These are phyloP conservation scores for Cyberlindnera xylosilytica DNA, from an alignment of 805 yeast genomes.

Conservation along the genomic window DNA sequence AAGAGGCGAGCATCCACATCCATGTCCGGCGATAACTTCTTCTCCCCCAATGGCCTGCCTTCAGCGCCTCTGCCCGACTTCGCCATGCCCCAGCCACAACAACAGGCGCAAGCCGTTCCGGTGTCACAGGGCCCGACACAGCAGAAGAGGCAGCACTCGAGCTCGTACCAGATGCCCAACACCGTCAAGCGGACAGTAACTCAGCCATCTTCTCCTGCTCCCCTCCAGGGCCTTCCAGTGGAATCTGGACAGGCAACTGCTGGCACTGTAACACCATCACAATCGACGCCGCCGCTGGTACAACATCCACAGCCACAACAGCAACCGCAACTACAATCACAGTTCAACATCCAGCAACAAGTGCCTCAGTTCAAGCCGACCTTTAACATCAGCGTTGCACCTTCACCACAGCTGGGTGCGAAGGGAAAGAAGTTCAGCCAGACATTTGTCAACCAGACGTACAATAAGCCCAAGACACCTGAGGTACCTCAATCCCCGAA, in stretches of 20 bases:
- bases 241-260: slow-evolving; percentile 13
- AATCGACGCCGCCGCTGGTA: neutral
- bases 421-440: slow-evolving; percentile 17
- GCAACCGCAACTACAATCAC: slow-evolving; percentile 6
- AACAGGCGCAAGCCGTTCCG: slow-evolving; percentile 3
- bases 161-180: slow-evolving; percentile 18
- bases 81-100: slow-evolving; percentile 4
- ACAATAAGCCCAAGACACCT: slow-evolving; percentile 14
- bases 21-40: neutral
- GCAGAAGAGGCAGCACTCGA: slow-evolving; percentile 25
- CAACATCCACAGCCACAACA: slow-evolving; percentile 3
- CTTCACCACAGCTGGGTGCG: slow-evolving; percentile 5
- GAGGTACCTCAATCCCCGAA: slow-evolving; percentile 18
- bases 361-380: slow-evolving; percentile 15
- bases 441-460: slow-evolving; percentile 17
- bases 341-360: slow-evolving; percentile 10
- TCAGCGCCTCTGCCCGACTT: neutral
- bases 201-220: slow-evolving; percentile 10
- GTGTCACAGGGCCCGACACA: slow-evolving; percentile 5
- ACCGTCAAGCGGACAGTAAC: slow-evolving; percentile 17
- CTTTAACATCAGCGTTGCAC: slow-evolving; percentile 8
- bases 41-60: slow-evolving; percentile 1
- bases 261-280: slow-evolving; percentile 13
- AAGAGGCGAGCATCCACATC: too few species aligned
- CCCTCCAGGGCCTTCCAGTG: slow-evolving; percentile 6